phyloP scores from a whole-genome alignment of 768 basidiomycete species.

The Leucosporidium creatinivorum region DNA sequence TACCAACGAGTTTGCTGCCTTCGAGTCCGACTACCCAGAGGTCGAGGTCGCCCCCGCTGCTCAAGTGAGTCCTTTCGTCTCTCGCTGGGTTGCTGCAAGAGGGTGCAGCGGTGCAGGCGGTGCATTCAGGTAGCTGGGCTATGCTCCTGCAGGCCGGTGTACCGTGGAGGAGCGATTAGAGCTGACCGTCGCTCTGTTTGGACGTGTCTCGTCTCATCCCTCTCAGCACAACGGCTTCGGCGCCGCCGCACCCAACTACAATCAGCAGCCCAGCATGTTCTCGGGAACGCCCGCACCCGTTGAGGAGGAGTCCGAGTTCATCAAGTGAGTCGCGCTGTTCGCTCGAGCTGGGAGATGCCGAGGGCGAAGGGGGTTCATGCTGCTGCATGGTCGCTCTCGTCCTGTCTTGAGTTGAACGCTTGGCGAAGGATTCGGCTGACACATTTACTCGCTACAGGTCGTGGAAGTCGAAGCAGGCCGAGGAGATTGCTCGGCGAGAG shows the following conservation, averaged over 20 bases:
- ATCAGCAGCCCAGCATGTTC: conserved; percentile 13
- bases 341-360: no score
- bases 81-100: no score
- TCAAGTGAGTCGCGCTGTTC: conserved; percentile 53
- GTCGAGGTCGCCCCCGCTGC: conserved; percentile 46
- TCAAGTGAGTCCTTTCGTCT: neutral
- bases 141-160: no score
- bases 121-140: no score
- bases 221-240: neutral
- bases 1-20: conserved; percentile 68
- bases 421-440: neutral
- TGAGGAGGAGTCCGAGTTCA: conserved; percentile 79
- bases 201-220: no score
- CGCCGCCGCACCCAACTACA: conserved; percentile 16
- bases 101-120: no score
- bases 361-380: no score
- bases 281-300: conserved; percentile 38
- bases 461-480: conserved; percentile 81
- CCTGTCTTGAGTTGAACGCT: neutral
- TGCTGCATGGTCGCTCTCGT: neutral
- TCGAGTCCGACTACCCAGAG: conserved; percentile 78
- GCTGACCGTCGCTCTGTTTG: no score
- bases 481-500: conserved; percentile 75
- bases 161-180: no score
- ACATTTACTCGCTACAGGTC: conserved; percentile 52